Conservation (phyloP, 768 basidiomycete genomes). For the Tricholoma saponaceum region DNA sequence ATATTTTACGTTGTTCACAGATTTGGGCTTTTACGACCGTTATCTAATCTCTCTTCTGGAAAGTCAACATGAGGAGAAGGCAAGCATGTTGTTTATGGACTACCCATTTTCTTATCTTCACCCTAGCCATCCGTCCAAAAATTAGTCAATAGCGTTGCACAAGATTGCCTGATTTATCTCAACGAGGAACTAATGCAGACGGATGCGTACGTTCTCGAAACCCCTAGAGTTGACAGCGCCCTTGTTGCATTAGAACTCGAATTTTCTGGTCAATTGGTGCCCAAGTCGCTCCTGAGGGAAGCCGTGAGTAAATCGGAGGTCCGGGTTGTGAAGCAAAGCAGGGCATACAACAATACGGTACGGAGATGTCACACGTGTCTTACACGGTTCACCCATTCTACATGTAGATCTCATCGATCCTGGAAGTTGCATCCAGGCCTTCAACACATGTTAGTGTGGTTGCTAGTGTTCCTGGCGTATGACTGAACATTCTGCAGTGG, state of each 20-base stretch:
- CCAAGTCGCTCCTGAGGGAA: slow-evolving; percentile 38
- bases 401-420: slow-evolving; percentile 52
- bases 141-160: slow-evolving; percentile 55
- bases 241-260: slow-evolving; percentile 46
- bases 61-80: slow-evolving; percentile 87
- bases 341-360: slow-evolving; percentile 49
- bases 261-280: slow-evolving; percentile 39
- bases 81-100: slow-evolving; percentile 16
- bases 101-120: background rate
- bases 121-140: slow-evolving; percentile 73
- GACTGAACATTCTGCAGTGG: slow-evolving; percentile 50
- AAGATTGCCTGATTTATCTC: slow-evolving; percentile 56
- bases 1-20: slow-evolving; percentile 29
- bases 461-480: slow-evolving; percentile 2
- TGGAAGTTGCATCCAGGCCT: slow-evolving; percentile 55
- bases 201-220: slow-evolving; percentile 50
- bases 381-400: slow-evolving; percentile 3
- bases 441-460: slow-evolving; percentile 62
- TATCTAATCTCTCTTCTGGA: slow-evolving; percentile 64
- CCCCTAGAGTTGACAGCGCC: slow-evolving; percentile 44
- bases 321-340: slow-evolving; percentile 42
- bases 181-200: slow-evolving; percentile 65
- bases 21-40: slow-evolving; percentile 49
- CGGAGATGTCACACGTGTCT: slow-evolving; percentile 3
- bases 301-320: slow-evolving; percentile 38